Percentiles rank a stretch among this genome's conserved stretches.
These are phyloP conservation scores for Hypoxylon lenormandii DNA, from an alignment of 495 filamentous ascomycete species.

Conservation along the genomic window DNA sequence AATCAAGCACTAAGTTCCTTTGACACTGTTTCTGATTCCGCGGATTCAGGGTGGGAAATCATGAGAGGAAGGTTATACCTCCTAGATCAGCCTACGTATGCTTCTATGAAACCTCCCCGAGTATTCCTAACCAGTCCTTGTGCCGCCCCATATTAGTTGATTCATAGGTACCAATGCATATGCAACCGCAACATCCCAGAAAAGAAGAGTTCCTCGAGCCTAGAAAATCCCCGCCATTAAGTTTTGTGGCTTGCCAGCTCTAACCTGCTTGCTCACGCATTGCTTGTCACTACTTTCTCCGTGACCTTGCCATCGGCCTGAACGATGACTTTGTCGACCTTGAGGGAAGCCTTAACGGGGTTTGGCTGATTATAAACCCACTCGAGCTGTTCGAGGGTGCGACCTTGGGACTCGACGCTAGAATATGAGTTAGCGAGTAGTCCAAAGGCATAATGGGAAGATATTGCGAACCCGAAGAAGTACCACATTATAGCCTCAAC, in stretches of 20 bases:
- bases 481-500: constrained; percentile 62
- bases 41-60: no score
- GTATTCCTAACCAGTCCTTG: no score
- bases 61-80: no score
- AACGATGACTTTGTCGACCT: constrained; percentile 67
- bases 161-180: no score
- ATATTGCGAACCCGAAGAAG: constrained; percentile 58
- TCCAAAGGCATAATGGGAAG: not conserved
- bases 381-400: constrained; percentile 65
- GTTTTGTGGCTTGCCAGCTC: no score
- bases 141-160: no score
- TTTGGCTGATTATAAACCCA: constrained; percentile 64
- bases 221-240: not conserved
- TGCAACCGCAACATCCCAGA: no score
- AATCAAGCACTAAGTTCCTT: no score
- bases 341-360: constrained; percentile 64
- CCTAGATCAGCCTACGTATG: no score
- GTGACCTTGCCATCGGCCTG: constrained; percentile 65
- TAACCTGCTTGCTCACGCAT: constrained; percentile 17
- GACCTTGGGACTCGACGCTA: constrained; percentile 64
- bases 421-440: constrained; percentile 26
- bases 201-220: no score
- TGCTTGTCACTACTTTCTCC: constrained; percentile 59
- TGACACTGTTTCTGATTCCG: no score
- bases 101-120: no score